Percentiles rank a stretch among this genome's conserved stretches.
Evolutionary conservation across 2,329 filamentous ascomycete genomes (phyloP).

Genomic region (Ustilaginoidea virens): DNA sequence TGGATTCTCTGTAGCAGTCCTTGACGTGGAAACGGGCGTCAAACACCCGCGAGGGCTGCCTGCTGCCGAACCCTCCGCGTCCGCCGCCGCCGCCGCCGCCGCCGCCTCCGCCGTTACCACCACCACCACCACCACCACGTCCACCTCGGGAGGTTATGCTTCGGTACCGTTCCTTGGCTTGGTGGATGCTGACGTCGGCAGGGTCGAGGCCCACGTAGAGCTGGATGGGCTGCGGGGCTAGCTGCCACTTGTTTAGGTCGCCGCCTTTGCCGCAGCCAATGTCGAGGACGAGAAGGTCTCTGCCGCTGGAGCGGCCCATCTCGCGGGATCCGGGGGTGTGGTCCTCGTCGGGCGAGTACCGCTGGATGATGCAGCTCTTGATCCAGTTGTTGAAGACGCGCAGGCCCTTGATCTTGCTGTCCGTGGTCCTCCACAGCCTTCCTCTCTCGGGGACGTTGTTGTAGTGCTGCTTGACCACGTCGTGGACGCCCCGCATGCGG

Average conservation of each 20-base stretch:
- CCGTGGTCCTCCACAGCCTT: slow-evolving; percentile 84
- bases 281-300: slow-evolving; percentile 69
- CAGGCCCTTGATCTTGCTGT: slow-evolving; percentile 88
- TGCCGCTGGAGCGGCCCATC: slow-evolving; percentile 31
- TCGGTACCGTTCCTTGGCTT: slow-evolving; percentile 72
- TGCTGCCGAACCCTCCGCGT: slow-evolving; percentile 31
- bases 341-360: slow-evolving; percentile 75
- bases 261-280: slow-evolving; percentile 95
- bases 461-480: slow-evolving; percentile 87
- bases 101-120: too few species aligned
- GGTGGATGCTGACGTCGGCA: slow-evolving; percentile 79
- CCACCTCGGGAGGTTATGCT: slow-evolving; percentile 49
- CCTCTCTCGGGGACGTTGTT: slow-evolving; percentile 90
- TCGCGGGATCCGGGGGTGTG: slow-evolving; percentile 46
- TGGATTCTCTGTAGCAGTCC: slow-evolving; percentile 77
- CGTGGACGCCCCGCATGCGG: slow-evolving; percentile 44
- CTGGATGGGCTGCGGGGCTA: slow-evolving; percentile 77
- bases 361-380: slow-evolving; percentile 94
- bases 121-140: too few species aligned
- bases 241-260: slow-evolving; percentile 90
- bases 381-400: slow-evolving; percentile 98
- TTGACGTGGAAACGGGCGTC: slow-evolving; percentile 80
- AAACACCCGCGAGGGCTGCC: slow-evolving; percentile 46
- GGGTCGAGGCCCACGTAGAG: slow-evolving; percentile 92
- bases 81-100: slow-evolving; percentile 41